Evolutionary conservation across 2,329 filamentous ascomycete genomes (phyloP).

Genomic region (Diaporthe capsici): DNA sequence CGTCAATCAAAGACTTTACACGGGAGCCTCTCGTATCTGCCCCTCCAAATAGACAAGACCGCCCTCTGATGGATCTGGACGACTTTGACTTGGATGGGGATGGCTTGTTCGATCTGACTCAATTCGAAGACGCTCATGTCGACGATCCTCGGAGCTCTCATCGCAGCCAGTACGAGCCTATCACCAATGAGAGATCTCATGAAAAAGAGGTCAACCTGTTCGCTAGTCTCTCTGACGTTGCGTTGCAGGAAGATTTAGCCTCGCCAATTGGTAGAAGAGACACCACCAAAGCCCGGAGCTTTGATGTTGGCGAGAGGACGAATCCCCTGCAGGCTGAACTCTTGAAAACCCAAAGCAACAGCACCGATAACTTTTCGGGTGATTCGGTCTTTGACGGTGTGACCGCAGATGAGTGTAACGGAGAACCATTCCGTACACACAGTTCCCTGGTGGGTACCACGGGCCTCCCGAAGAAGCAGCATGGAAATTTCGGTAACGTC

Average conservation of each 20-base stretch:
- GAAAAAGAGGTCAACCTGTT: not conserved
- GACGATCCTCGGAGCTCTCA: not conserved
- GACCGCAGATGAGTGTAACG: not conserved
- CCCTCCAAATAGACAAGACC: not conserved
- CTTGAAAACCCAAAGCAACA: slow-evolving; percentile 7
- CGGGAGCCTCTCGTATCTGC: too few species aligned
- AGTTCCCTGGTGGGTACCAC: too few species aligned
- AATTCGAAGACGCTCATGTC: not conserved
- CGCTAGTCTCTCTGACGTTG: not conserved
- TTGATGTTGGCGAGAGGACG: not conserved
- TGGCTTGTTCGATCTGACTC: slow-evolving; percentile 38
- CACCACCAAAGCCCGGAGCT: not conserved
- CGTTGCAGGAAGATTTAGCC: not conserved
- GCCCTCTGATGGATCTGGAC: not conserved
- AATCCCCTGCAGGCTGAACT: not conserved
- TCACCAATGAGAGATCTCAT: not conserved
- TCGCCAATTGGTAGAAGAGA: not conserved
- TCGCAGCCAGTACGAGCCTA: not conserved
- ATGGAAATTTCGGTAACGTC: not conserved
- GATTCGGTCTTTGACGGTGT: slow-evolving; percentile 6
- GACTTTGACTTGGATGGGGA: slow-evolving; percentile 36
- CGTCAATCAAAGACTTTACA: not conserved
- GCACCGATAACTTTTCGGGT: slow-evolving; percentile 19
- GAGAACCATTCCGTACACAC: not conserved
- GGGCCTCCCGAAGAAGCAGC: not conserved